Evolutionary conservation across 176 grass and related monocot genomes (phyloP).

Genomic region (Dendrocalamus sinicus): DNA sequence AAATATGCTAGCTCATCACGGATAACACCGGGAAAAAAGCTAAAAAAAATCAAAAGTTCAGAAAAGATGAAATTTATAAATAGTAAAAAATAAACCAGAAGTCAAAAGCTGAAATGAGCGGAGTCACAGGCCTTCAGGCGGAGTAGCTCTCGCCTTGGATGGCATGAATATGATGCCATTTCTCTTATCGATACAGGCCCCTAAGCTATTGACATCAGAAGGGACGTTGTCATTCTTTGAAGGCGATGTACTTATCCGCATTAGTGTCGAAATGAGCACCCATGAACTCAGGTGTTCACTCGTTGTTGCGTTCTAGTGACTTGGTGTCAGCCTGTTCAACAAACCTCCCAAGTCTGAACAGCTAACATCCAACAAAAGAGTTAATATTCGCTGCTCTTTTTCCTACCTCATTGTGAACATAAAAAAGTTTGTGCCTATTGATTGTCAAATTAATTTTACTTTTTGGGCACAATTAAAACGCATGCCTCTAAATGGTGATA

Average conservation of each 20-base stretch:
- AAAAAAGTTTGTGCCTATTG: constrained; percentile 9
- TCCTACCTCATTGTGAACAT: background rate
- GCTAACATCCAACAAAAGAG: constrained; percentile 33
- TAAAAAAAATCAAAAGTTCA: no score
- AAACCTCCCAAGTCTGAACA: constrained; percentile 79
- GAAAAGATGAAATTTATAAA: no score
- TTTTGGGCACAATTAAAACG: constrained; percentile 8
- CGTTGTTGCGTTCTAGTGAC: constrained; percentile 63
- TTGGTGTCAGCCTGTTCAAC: constrained; percentile 84
- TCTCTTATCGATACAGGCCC: no score
- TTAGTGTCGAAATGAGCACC: background rate
- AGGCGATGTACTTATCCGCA: background rate
- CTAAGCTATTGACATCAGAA: background rate
- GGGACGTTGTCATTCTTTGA: background rate
- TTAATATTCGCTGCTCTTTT: constrained; percentile 16
- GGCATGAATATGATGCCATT: no score
- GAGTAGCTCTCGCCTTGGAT: background rate
- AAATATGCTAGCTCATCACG: no score
- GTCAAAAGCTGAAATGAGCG: no score
- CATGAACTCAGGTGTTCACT: constrained; percentile 24
- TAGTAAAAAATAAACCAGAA: no score
- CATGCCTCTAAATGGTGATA: background rate
- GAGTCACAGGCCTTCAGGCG: background rate
- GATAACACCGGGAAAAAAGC: no score
- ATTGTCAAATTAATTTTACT: background rate